Conservation (phyloP, 192 early-diverging fungal genomes). For the Obelidium mucronatum region DNA sequence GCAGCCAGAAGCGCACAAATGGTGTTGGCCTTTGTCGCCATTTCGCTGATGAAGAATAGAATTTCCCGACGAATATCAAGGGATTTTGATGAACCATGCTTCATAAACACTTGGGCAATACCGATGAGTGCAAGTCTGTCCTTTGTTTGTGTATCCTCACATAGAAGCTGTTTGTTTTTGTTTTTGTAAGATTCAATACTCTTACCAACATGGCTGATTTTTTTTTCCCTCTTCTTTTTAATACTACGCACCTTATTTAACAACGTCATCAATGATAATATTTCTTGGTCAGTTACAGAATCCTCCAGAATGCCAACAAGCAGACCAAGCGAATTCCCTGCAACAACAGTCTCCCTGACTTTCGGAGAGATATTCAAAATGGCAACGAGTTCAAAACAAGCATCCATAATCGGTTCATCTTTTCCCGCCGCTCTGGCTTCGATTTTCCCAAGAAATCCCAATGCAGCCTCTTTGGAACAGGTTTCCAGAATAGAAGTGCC, state of each 20-base stretch:
- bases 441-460: background rate
- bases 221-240: too few species aligned
- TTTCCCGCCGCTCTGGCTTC: background rate
- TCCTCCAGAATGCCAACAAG: background rate
- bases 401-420: background rate
- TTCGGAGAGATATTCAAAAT: conserved; percentile 17
- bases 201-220: too few species aligned
- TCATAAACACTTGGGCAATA: background rate
- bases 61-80: conserved; percentile 18
- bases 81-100: background rate
- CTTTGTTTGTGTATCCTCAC: background rate
- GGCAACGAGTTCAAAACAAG: conserved; percentile 23
- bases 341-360: background rate
- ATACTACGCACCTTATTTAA: conserved; percentile 26
- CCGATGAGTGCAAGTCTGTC: background rate
- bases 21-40: background rate
- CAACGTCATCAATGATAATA: conserved; percentile 13
- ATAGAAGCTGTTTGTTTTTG: background rate
- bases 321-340: background rate
- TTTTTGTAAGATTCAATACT: background rate
- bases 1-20: background rate
- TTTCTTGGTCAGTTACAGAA: background rate
- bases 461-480: background rate
- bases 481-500: background rate
- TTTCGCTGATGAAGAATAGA: conserved; percentile 1